Base-by-base conservation (phyloP, 2,329 filamentous ascomycete species). In the Aspergillus eucalypticola region DNA sequence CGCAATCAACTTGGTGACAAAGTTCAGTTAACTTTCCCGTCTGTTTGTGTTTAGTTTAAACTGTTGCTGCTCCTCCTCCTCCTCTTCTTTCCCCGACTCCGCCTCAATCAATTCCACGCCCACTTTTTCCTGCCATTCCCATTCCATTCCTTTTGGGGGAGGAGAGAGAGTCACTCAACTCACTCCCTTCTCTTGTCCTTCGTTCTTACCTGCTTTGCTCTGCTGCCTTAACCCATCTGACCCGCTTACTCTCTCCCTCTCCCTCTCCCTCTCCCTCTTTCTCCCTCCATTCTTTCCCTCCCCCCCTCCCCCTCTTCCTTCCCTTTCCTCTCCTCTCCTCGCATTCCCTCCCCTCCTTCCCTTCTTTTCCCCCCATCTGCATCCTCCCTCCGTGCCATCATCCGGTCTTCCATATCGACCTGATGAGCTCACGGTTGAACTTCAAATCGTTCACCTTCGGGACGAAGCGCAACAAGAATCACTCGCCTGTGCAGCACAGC, bases 401-500 rank as follows among this genome's bases (percentile, higher is more conserved):
- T 69, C 64, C 64, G 67, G 64, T 67, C 67, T 60, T 60, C 62
- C 67, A 69, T 69, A 77, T 80, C 75, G 80, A 81, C 74, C 75
- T 77, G 72, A 82, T 83, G 79, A 82, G 76, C 76, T 79, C 79
- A 72, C 77, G 79, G 69, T 77, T 83, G 65, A 82, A 81, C 73
- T 77, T 83, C 65, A 82, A 81, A 73, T 77, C 75, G 67, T 75
- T 82, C 70, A 76, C 74, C 72, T 82, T 82, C 72, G 74, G 75
- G 71, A 76, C 75, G 68, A 81, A 80, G 74, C 76, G 78, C 71
- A 80, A 79, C 66, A 82, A 82, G 69, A 83, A 81, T 75, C 81
- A 76, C 75, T 76, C 75, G 58, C 73, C 63, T 17, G 46, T 50
- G 59, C 68, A 60, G 70, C 71, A 72, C 64, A 60, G 46, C 62